Evolutionary conservation across 805 yeast genomes (phyloP), one percentile per base, ranked within the genome.

Genomic region (Candida silvatica): DNA sequence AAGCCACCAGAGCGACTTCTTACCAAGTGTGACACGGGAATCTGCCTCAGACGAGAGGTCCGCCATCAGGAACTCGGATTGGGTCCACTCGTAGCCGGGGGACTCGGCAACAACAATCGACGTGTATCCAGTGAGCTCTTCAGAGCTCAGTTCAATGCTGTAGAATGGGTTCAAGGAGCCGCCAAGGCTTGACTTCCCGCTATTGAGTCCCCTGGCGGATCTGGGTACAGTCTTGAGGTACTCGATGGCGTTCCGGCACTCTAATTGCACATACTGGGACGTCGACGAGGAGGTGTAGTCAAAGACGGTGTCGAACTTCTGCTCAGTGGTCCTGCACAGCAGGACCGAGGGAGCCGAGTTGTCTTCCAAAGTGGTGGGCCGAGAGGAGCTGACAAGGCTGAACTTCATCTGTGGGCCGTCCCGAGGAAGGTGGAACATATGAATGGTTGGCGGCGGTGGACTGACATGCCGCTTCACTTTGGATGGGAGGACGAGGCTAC

Each of bases 181-280:
- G n/a, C 71, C 80, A 28, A 58, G 44, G 0, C 83, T 69, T 0
- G 86, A 78, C n/a, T n/a, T n/a, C n/a, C n/a, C n/a, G n/a, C n/a
- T n/a, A n/a, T n/a, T n/a, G n/a, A n/a, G n/a, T n/a, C n/a, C n/a
- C n/a, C n/a, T n/a, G n/a, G n/a, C n/a, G n/a, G n/a, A n/a, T n/a
- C n/a, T n/a, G n/a, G n/a, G n/a, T n/a, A n/a, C n/a, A n/a, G n/a
- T n/a, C n/a, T n/a, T n/a, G n/a, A n/a, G n/a, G n/a, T n/a, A n/a
- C n/a, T n/a, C n/a, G n/a, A n/a, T n/a, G n/a, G n/a, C n/a, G n/a
- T n/a, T n/a, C n/a, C n/a, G n/a, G 50, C 90, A 80, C 29, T 57
- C 62, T 15, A 68, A 28, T 33, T 56, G 56, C 16, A 62, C 56
- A 41, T 51, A 57, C 31, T 61, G 59, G 16, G 43, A 50, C 3